Evolutionary conservation across 2,329 filamentous ascomycete genomes (phyloP), one percentile per base, ranked within the genome.

Genomic region (Tolypocladium tropicale): DNA sequence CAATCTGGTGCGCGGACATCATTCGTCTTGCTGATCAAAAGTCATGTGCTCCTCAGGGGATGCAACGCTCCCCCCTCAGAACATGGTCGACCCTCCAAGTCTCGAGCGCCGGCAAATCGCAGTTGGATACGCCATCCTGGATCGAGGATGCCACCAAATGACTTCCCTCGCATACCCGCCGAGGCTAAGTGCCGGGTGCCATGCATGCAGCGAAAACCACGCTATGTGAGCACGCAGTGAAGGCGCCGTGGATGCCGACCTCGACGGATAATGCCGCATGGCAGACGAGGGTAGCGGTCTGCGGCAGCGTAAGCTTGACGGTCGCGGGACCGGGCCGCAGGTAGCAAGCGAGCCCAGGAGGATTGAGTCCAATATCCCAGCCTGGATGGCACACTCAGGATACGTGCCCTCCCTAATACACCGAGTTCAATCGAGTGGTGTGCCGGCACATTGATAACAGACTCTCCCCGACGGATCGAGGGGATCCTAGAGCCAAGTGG

Each of bases 81-180:
- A 23, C 21, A 52, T 39, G 18, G 34, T 5, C 5, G 21, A 16
- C 50, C 33, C 14, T 28, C 37, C 50, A 39, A 21, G 14, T 18
- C 4, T 16, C 14, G 43, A 48, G 25, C 23, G 25, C 12, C 16
- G 25, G 16, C 46, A 49, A 21, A 32, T 11, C 28, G 46, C 10
- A 30, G 46, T 30, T n/a, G 18, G 46, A 49, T 25, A n/a, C n/a
- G 12, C 18, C 46, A 32, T 49, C 18, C 46, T 32, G n/a, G 28
- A n/a, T 32, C 18, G 25, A 32, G 16, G 33, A 53, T 41, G 51
- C 16, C 39, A 53, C 51, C 51, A 23, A n/a, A 53, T 53, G 54
- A 53, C 54, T 37, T 12, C 49, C 43, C 41, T 25, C 53, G 50
- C 54, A 57, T 59, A 59, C 54, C 58, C 58, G 58, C 58, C 58